phyloP scores from a whole-genome alignment of 495 filamentous ascomycete genomes.

The Tuber microsphaerosporum region DNA sequence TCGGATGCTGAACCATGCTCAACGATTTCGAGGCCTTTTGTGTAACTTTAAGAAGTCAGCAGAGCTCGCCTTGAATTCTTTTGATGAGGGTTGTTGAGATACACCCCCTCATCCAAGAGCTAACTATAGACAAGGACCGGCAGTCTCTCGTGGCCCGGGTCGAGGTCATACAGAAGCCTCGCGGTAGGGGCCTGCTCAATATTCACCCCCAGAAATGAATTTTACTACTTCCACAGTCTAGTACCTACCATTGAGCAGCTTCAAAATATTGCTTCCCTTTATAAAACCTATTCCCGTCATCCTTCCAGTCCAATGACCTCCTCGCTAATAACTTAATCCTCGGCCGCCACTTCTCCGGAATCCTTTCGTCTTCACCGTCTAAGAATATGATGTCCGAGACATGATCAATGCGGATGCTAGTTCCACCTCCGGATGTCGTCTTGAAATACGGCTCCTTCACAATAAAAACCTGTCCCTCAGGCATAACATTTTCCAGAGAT shows the following conservation, averaged over 20 bases:
- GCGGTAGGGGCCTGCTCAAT: neutral
- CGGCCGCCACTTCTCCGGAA: slow-evolving; percentile 22
- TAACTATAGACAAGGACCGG: neutral
- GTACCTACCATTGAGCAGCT: slow-evolving; percentile 23
- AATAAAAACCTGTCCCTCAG: slow-evolving; percentile 22
- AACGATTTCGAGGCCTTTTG: slow-evolving; percentile 11
- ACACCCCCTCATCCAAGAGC: neutral
- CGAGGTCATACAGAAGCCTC: neutral
- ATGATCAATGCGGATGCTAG: slow-evolving; percentile 27
- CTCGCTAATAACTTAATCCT: slow-evolving; percentile 5
- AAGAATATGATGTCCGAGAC: slow-evolving; percentile 30
- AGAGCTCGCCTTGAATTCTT: neutral
- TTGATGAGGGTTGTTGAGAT: neutral
- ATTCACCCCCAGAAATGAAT: neutral
- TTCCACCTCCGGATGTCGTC: neutral
- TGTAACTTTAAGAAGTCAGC: slow-evolving; percentile 1
- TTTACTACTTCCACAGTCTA: neutral
- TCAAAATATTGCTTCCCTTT: slow-evolving; percentile 5
- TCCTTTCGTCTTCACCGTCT: slow-evolving; percentile 4
- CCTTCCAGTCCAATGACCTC: slow-evolving; percentile 15
- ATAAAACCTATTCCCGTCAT: slow-evolving; percentile 21
- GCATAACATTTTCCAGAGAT: slow-evolving; percentile 14
- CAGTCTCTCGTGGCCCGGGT: neutral
- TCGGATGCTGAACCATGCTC: neutral
- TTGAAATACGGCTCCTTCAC: slow-evolving; percentile 31